These are phyloP conservation scores for Fraxinus platypoda DNA, from an alignment of 305 asterid species.

Conservation along the genomic window DNA sequence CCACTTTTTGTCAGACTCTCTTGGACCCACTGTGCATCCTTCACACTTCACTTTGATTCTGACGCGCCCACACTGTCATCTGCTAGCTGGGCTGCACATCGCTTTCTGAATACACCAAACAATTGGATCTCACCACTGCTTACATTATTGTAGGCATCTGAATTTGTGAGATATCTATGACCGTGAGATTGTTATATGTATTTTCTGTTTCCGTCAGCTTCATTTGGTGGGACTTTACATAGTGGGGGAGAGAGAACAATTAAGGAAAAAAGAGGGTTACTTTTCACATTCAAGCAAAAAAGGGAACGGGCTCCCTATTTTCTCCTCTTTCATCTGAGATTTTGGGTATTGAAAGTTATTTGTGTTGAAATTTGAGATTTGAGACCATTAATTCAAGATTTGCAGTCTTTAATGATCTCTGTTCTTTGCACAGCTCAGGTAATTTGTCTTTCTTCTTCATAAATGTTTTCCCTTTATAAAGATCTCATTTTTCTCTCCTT, in stretches of 20 bases:
- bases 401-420: constrained; percentile 3
- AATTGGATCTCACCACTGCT: background rate
- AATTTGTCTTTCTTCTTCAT: constrained; percentile 15
- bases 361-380: constrained; percentile 16
- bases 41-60: no score
- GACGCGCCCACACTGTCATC: background rate
- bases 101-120: constrained; percentile 21
- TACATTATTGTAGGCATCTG: constrained; percentile 17
- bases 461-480: background rate
- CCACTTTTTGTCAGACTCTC: constrained; percentile 18
- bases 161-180: constrained; percentile 15
- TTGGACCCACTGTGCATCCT: background rate
- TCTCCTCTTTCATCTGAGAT: constrained; percentile 25
- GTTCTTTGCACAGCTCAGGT: constrained; percentile 26
- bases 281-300: background rate
- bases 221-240: constrained; percentile 36
- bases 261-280: background rate
- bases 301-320: constrained; percentile 9
- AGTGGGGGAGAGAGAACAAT: constrained; percentile 18
- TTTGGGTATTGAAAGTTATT: background rate
- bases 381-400: constrained; percentile 18
- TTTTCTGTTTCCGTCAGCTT: constrained; percentile 15
- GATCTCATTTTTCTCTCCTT: background rate
- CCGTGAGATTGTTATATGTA: background rate
- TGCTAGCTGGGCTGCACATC: constrained; percentile 28